Evolutionary conservation across 495 filamentous ascomycete genomes (phyloP), one percentile per base, ranked within the genome.

Genomic region (Jackrogersella minutella): DNA sequence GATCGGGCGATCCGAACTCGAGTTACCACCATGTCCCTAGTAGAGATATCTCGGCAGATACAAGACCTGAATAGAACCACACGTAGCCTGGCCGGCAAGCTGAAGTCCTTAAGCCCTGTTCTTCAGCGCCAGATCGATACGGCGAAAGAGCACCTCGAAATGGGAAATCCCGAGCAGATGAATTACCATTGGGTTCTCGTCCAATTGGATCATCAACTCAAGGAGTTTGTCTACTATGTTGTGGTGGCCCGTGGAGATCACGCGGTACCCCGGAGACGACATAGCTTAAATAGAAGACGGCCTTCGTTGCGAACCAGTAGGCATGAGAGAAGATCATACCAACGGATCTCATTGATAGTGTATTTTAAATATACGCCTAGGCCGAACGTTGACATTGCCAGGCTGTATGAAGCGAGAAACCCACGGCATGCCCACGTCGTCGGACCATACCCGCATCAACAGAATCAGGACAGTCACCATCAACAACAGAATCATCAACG

Each of bases 311-410:
- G 50, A 60, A 70, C 26, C 24, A 58, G 49, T 34, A 58, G 50
- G 16, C 24, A 13, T n/a, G 44, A 31, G 69, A 58, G 47, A 39
- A 53, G 5, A 47, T 47, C 43, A 1, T 60, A 64, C 13, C 74
- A 80, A 47, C 47, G 71, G 2, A 62, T 77, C 8, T 76, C 73
- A 14, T 47, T 80, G 33, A 77, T 68, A 5, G 74, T 74, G 4
- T 80, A 78, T 43, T 80, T 76, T 59, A 77, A 78, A 65, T 68
- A 68, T 17, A 54, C 56, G 1, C 78, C 76, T 3, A 61, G 56
- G 24, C 58, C 60, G 3, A 70, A 69, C 0, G 72, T 69, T 8
- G 64, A 79, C 22, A 65, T 75, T 10, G 14, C 64, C 2, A 41
- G 28, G 17, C 51, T 80, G 2, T 70, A 70, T 26, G 26, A 67